These are phyloP conservation scores for Metarhizium robertsii DNA, from an alignment of 2,329 filamentous ascomycete genomes.

Conservation along the genomic window DNA sequence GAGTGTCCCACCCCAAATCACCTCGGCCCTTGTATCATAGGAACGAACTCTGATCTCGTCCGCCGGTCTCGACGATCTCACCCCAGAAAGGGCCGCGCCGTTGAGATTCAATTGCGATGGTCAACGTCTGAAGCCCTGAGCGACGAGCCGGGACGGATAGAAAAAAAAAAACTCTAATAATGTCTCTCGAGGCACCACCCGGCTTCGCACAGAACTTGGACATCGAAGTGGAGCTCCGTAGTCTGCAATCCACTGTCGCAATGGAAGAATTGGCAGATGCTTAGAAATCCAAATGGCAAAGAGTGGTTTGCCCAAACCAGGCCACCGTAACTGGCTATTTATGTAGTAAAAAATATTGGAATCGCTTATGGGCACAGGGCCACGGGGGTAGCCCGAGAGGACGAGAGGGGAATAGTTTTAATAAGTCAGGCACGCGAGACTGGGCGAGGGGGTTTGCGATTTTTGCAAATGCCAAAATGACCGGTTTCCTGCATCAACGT, in stretches of 20 bases:
- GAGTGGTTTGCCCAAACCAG: background rate
- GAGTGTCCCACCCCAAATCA: background rate
- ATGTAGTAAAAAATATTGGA: background rate
- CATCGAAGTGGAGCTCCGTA: constrained; percentile 5
- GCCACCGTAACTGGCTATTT: background rate
- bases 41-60: background rate
- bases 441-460: too few relatives aligned
- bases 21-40: background rate
- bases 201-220: background rate
- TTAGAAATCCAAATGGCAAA: constrained; percentile 7
- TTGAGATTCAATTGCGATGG: background rate
- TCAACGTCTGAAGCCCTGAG: background rate
- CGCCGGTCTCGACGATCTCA: background rate
- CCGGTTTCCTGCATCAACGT: too few relatives aligned
- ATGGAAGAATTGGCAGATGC: constrained; percentile 5
- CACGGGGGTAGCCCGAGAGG: too few relatives aligned
- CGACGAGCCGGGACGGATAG: background rate
- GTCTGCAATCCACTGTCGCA: background rate
- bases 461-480: too few relatives aligned
- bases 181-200: background rate
- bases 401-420: too few relatives aligned
- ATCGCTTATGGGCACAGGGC: too few relatives aligned
- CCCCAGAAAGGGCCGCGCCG: background rate
- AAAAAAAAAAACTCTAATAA: background rate
- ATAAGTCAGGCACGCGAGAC: too few relatives aligned